Percentiles rank a stretch among this genome's conserved stretches.
These are phyloP conservation scores for Calonectria fujianensis DNA, from an alignment of 2,329 filamentous ascomycete species.

Conservation along the genomic window DNA sequence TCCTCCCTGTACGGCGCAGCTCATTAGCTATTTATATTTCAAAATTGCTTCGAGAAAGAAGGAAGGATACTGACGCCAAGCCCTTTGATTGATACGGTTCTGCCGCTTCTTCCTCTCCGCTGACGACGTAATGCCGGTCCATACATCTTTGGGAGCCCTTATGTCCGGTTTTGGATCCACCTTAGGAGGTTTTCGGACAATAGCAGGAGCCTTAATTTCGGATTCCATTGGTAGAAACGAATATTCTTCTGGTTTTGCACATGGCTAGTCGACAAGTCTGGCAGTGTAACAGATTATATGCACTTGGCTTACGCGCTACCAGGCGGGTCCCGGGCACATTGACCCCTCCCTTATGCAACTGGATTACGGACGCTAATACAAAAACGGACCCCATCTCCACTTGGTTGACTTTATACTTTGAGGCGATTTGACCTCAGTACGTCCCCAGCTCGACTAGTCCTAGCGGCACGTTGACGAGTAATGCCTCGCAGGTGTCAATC, in stretches of 20 bases:
- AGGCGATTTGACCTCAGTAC: background rate
- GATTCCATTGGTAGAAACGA: background rate
- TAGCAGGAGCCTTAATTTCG: background rate
- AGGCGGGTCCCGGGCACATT: background rate
- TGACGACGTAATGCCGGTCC: constrained; percentile 28
- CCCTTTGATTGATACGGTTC: constrained; percentile 38
- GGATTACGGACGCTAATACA: background rate
- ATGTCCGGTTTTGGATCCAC: background rate
- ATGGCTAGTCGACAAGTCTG: background rate
- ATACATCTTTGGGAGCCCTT: constrained; percentile 21
- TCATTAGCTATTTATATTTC: background rate
- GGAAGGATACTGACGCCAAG: constrained; percentile 15
- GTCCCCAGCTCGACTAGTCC: background rate
- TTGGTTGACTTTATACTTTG: constrained; percentile 6
- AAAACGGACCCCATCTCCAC: background rate
- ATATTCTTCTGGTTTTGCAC: background rate
- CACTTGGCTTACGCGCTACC: constrained; percentile 19
- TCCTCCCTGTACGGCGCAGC: background rate
- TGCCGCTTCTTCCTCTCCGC: constrained; percentile 34
- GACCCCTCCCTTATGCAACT: background rate
- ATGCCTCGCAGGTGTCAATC: background rate
- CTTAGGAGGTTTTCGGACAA: too few species aligned
- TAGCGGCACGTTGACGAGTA: background rate
- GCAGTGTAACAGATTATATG: constrained; percentile 13
- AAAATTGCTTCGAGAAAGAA: background rate